A percentile compares a stretch with the other conserved stretches of the same genome.
These are phyloP conservation scores for Neurospora discreta DNA, from an alignment of 495 filamentous ascomycete genomes.

Conservation along the genomic window DNA sequence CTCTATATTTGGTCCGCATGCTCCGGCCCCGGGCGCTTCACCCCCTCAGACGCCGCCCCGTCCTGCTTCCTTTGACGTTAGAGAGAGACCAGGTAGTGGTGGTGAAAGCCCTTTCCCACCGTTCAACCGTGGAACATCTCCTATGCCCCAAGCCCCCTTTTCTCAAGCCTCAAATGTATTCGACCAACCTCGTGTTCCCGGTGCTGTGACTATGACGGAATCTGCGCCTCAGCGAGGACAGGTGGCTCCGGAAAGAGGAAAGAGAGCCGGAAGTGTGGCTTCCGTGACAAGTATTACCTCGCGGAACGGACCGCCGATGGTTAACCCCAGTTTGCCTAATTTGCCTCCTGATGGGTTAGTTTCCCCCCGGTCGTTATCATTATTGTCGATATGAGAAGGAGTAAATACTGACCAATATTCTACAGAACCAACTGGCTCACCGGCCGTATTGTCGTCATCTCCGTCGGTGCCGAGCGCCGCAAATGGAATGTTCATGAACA, in stretches of 20 bases:
- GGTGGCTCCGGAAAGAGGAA: background rate
- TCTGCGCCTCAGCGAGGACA: background rate
- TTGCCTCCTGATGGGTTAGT: background rate
- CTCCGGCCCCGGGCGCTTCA: background rate
- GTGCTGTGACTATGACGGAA: background rate
- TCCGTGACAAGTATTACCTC: background rate
- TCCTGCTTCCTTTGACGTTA: background rate
- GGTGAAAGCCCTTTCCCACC: background rate
- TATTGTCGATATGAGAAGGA: background rate
- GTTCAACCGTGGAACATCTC: background rate
- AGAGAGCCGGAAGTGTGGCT: background rate
- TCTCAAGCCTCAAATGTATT: background rate
- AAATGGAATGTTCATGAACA: conserved; percentile 16
- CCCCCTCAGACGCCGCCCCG: background rate
- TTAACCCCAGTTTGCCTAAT: background rate
- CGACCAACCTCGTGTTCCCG: background rate
- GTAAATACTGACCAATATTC: background rate
- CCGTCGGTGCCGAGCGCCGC: conserved; percentile 8
- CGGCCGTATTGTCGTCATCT: conserved; percentile 13
- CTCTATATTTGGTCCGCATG: background rate
- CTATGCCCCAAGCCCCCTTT: background rate
- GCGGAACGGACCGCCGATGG: background rate
- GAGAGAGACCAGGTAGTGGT: background rate
- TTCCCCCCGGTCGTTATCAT: background rate
- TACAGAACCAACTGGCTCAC: conserved; percentile 8